Percentiles rank a stretch among this genome's conserved stretches.
Evolutionary conservation across 352 stramenopile species (phyloP).

Genomic region (Albugo candida): DNA sequence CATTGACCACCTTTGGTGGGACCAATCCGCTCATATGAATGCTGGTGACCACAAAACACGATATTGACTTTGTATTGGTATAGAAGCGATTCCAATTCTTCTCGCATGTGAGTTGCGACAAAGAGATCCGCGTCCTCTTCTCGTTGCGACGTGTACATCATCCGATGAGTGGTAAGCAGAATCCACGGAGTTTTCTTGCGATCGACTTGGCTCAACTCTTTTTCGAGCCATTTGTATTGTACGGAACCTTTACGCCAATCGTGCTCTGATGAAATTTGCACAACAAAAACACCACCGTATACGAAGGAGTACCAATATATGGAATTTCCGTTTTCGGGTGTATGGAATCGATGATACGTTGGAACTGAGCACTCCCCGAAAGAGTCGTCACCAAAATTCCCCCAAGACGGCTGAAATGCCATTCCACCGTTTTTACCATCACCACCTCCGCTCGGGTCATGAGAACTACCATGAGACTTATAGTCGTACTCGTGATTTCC

Average conservation of each 20-base stretch:
- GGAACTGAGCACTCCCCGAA: slow-evolving; percentile 55
- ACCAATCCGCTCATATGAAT: slow-evolving; percentile 84
- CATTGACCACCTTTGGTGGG: slow-evolving; percentile 56
- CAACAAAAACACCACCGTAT: slow-evolving; percentile 74
- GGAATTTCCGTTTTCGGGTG: slow-evolving; percentile 30
- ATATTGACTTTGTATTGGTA: slow-evolving; percentile 78
- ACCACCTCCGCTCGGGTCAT: slow-evolving; percentile 32
- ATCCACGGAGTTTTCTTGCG: slow-evolving; percentile 80
- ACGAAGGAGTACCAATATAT: slow-evolving; percentile 87
- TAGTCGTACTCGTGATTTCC: slow-evolving; percentile 74
- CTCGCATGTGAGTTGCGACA: slow-evolving; percentile 57
- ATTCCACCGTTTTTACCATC: slow-evolving; percentile 30
- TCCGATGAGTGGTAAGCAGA: slow-evolving; percentile 80
- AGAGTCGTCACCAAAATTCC: slow-evolving; percentile 54
- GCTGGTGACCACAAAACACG: slow-evolving; percentile 82
- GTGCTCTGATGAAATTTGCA: slow-evolving; percentile 85
- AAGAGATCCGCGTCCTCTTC: slow-evolving; percentile 39
- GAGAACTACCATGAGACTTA: slow-evolving; percentile 18
- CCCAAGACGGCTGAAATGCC: slow-evolving; percentile 44
- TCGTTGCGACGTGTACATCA: slow-evolving; percentile 78
- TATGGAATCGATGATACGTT: slow-evolving; percentile 52
- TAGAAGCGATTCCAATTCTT: slow-evolving; percentile 82
- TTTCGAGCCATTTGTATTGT: slow-evolving; percentile 81
- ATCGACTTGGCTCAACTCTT: slow-evolving; percentile 67
- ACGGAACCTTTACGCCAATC: slow-evolving; percentile 63